Evolutionary conservation across 108 stramenopile genomes (phyloP).

Genomic region (Pseudonitzschia pungens): DNA sequence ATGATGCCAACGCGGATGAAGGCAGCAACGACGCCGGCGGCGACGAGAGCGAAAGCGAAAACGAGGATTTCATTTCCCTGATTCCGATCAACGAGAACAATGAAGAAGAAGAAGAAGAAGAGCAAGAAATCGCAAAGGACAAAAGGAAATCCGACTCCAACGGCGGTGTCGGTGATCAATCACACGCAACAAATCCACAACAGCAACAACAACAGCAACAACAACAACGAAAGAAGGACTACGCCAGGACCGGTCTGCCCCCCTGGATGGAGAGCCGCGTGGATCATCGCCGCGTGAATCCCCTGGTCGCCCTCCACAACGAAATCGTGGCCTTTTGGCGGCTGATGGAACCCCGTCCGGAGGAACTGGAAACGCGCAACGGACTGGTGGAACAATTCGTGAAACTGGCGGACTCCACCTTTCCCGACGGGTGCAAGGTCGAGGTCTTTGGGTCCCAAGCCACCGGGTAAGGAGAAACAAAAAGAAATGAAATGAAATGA

Average conservation of each 20-base stretch:
- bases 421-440: slow-evolving; percentile 53
- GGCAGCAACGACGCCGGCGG: no score
- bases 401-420: slow-evolving; percentile 40
- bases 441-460: slow-evolving; percentile 92
- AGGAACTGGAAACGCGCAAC: slow-evolving; percentile 64
- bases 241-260: slow-evolving; percentile 22
- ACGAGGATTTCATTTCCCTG: neutral
- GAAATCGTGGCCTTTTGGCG: slow-evolving; percentile 93
- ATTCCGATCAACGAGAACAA: neutral
- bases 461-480: slow-evolving; percentile 73
- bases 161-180: no score
- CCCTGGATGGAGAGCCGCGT: slow-evolving; percentile 52
- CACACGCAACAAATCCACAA: no score
- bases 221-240: neutral
- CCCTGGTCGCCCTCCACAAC: slow-evolving; percentile 88
- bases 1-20: neutral
- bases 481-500: no score
- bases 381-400: slow-evolving; percentile 52
- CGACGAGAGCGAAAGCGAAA: neutral
- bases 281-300: slow-evolving; percentile 35
- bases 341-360: slow-evolving; percentile 77
- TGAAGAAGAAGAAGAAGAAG: neutral
- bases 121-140: neutral
- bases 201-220: neutral
- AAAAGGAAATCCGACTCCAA: neutral